Conservation (phyloP, 169 alveolate species). For the Ichthyophthirius multifiliis region DNA sequence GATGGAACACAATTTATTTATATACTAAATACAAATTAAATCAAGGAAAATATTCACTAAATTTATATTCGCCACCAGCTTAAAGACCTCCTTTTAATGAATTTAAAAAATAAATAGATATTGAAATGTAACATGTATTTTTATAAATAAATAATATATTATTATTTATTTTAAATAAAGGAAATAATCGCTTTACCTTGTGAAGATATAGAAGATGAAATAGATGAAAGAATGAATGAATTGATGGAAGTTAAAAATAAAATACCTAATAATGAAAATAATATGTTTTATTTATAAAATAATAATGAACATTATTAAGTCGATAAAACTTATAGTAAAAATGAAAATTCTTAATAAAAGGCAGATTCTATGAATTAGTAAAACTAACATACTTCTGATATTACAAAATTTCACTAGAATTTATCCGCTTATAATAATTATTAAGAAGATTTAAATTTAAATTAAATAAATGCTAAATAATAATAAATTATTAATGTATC, state of each 20-base stretch:
- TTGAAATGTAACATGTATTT: slow-evolving; percentile 2
- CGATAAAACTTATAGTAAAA: not conserved
- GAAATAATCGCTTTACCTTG: not conserved
- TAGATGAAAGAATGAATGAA: not conserved
- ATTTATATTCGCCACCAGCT: not conserved
- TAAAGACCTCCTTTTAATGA: not conserved
- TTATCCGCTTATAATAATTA: no score
- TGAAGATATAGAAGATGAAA: not conserved
- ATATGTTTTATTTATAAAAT: not conserved
- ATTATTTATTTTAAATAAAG: no score
- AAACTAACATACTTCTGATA: no score
- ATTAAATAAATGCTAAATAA: no score
- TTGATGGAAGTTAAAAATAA: not conserved
- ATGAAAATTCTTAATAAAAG: not conserved
- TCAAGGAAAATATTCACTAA: not conserved
- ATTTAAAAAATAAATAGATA: not conserved
- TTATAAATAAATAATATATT: no score
- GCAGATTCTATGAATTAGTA: no score
- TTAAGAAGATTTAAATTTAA: no score
- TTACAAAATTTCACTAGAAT: no score
- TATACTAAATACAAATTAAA: not conserved
- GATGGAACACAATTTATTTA: not conserved
- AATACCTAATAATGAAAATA: not conserved
- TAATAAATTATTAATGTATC: no score
- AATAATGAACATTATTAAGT: not conserved